Evolutionary conservation across 495 filamentous ascomycete species (phyloP).

Genomic region (Neohortaea acidophila): DNA sequence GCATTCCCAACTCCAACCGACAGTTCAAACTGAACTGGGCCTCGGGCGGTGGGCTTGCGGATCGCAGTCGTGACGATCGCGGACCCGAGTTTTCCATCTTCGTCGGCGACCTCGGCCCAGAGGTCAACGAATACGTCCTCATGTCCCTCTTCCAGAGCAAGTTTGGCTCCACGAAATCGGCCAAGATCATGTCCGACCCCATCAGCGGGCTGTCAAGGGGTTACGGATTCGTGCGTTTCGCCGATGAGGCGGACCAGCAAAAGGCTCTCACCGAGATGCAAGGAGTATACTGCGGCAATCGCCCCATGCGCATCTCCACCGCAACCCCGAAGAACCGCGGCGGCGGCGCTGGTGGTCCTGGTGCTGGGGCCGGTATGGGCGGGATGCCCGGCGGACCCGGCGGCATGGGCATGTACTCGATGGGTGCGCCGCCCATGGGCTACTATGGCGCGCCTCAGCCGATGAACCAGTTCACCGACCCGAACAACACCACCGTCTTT

Average conservation of each 20-base stretch:
- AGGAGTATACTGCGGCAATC: conserved; percentile 96
- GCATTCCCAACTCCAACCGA: conserved; percentile 86
- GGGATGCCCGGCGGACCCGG: conserved; percentile 27
- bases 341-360: conserved; percentile 41
- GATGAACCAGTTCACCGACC: conserved; percentile 99
- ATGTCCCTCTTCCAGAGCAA: conserved; percentile 92
- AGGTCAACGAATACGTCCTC: conserved; percentile 97
- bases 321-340: conserved; percentile 92
- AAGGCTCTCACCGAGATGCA: conserved; percentile 94
- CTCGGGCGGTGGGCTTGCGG: conserved; percentile 85
- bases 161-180: conserved; percentile 95
- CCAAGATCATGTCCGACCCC: conserved; percentile 99
- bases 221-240: conserved; percentile 96
- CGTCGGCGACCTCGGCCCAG: conserved; percentile 91
- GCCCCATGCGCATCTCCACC: conserved; percentile 96
- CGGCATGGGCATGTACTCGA: conserved; percentile 37
- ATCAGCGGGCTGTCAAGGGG: conserved; percentile 95
- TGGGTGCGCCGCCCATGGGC: conserved; percentile 65
- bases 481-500: conserved; percentile 99
- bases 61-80: conserved; percentile 86
- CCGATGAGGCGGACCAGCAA: conserved; percentile 87
- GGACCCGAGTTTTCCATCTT: conserved; percentile 95
- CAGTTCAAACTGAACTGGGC: conserved; percentile 99
- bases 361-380: conserved; percentile 35
- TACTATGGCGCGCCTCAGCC: conserved; percentile 78